phyloP scores from a whole-genome alignment of 768 basidiomycete species.

The Lactarius akahatsu region DNA sequence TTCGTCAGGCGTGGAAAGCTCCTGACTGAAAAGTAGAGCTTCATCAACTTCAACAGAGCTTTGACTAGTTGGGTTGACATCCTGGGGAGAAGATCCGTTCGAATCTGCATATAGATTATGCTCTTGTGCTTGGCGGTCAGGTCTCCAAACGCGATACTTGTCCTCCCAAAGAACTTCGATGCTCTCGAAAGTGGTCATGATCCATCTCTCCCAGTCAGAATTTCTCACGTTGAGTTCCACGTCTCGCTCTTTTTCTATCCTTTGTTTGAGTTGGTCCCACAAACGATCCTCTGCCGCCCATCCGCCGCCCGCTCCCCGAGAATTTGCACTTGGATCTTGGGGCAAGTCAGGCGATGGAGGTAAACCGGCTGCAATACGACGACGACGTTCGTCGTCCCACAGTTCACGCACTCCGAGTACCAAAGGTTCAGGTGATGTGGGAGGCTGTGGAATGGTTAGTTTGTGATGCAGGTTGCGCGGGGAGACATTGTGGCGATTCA shows the following conservation, averaged over 20 bases:
- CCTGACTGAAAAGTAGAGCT: conserved; percentile 50
- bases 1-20: conserved; percentile 43
- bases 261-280: conserved; percentile 67
- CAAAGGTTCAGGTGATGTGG: conserved; percentile 62
- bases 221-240: conserved; percentile 31
- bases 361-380: conserved; percentile 65
- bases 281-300: conserved; percentile 76
- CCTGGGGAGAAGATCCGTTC: conserved; percentile 18
- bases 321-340: conserved; percentile 62
- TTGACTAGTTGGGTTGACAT: conserved; percentile 6
- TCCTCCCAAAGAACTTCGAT: conserved; percentile 83
- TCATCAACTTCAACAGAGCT: conserved; percentile 54
- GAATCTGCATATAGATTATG: conserved; percentile 22
- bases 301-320: conserved; percentile 53
- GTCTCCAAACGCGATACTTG: conserved; percentile 57
- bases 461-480: conserved; percentile 70
- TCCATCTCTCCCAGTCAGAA: conserved; percentile 64
- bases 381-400: conserved; percentile 93
- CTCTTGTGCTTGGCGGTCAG: conserved; percentile 31
- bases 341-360: conserved; percentile 73
- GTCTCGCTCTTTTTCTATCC: conserved; percentile 53
- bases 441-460: conserved; percentile 55
- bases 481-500: conserved; percentile 70
- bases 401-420: conserved; percentile 88
- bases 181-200: conserved; percentile 90